phyloP scores from a whole-genome alignment of 208 protist species.

The Crithidia mellificae region DNA sequence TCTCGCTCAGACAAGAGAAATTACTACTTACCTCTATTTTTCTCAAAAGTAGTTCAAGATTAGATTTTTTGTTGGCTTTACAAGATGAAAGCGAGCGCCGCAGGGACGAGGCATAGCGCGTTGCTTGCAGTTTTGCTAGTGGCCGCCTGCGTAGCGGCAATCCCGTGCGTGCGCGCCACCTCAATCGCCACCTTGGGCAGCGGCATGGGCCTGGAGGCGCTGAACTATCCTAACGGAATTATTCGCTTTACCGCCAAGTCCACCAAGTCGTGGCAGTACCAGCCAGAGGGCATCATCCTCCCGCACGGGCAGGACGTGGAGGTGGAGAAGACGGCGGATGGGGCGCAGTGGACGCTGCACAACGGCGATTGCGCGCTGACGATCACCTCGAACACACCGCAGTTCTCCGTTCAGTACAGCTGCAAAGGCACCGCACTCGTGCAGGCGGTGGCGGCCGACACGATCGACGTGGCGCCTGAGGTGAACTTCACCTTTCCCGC shows the following conservation, averaged over 20 bases:
- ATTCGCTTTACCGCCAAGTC: constrained; percentile 50
- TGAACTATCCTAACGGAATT: constrained; percentile 38
- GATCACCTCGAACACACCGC: background rate
- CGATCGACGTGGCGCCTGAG: constrained; percentile 5
- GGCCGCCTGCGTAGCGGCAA: constrained; percentile 23
- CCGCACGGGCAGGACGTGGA: background rate
- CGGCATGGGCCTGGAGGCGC: constrained; percentile 21
- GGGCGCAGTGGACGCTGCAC: constrained; percentile 18
- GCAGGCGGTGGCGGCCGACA: constrained; percentile 4
- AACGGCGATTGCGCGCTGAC: constrained; percentile 39
- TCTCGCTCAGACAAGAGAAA: too few relatives aligned
- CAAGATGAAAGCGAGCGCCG: background rate
- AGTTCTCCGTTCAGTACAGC: constrained; percentile 24
- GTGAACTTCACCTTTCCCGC: constrained; percentile 54
- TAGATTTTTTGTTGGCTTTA: background rate
- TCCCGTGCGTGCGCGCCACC: constrained; percentile 1
- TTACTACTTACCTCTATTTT: too few relatives aligned
- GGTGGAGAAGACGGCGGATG: background rate
- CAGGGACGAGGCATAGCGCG: background rate
- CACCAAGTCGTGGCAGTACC: constrained; percentile 35
- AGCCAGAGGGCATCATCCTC: constrained; percentile 34
- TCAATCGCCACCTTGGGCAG: constrained; percentile 5
- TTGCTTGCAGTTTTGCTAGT: background rate
- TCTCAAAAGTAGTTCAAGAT: too few relatives aligned
- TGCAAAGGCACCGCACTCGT: constrained; percentile 24